These are phyloP conservation scores for Dendrobium officinale DNA, from an alignment of 106 monocot species.

Conservation along the genomic window DNA sequence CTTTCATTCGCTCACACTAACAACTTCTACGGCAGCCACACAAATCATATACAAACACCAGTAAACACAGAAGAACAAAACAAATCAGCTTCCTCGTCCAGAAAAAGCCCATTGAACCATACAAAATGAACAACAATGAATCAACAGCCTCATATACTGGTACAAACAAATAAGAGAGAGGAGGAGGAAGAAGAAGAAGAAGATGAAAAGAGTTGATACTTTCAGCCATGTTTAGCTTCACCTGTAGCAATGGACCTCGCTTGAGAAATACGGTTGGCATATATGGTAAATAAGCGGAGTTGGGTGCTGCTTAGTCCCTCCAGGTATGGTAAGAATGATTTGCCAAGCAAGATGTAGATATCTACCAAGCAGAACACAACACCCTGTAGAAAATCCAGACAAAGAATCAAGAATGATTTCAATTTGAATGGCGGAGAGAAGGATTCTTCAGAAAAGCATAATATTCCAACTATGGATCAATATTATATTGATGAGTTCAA, in stretches of 20 bases:
- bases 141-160: conserved; percentile 12
- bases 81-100: background rate
- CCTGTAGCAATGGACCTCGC: conserved; percentile 64
- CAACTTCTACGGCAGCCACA: background rate
- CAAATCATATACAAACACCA: background rate
- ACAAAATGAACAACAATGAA: conserved; percentile 35
- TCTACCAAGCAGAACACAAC: conserved; percentile 99
- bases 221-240: conserved; percentile 47
- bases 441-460: no score
- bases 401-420: background rate
- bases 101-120: conserved; percentile 15
- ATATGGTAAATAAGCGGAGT: conserved; percentile 79
- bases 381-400: conserved; percentile 32
- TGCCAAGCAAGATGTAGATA: conserved; percentile 93
- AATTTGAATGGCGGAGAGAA: background rate
- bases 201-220: conserved; percentile 2
- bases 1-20: background rate
- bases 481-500: no score
- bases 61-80: background rate
- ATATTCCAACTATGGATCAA: no score
- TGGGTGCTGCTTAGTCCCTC: conserved; percentile 98
- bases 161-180: conserved; percentile 6
- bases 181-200: background rate
- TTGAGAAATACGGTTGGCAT: conserved; percentile 91
- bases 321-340: conserved; percentile 81